Evolutionary conservation across 2,329 filamentous ascomycete species (phyloP).

Genomic region (Penicillium thymicola): DNA sequence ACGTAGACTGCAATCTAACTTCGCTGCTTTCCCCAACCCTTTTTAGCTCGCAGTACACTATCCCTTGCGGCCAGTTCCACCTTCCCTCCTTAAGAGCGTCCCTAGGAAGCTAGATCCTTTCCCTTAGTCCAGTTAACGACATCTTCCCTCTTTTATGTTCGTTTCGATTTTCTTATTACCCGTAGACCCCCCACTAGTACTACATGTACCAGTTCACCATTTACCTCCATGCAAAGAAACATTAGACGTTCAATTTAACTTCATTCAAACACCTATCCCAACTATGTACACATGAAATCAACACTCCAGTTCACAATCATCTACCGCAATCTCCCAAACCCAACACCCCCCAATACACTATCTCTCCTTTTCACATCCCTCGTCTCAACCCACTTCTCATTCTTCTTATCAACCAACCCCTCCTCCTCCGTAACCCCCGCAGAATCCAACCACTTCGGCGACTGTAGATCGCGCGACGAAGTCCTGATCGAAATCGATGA

Average conservation of each 20-base stretch:
- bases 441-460: constrained; percentile 14
- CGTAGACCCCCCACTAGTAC: accelerated
- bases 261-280: not conserved
- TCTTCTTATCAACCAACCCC: constrained; percentile 8
- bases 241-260: not conserved
- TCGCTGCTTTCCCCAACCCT: accelerated
- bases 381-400: constrained; percentile 17
- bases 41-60: accelerated
- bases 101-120: too few species aligned
- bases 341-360: constrained; percentile 9
- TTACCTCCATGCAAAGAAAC: not conserved
- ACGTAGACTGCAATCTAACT: accelerated
- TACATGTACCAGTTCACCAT: too few species aligned
- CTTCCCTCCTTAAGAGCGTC: not conserved
- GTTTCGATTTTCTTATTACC: not conserved
- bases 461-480: not conserved
- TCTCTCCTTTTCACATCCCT: constrained; percentile 2
- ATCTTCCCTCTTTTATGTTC: too few species aligned
- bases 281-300: not conserved
- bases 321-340: constrained; percentile 2
- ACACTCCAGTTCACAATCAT: not conserved
- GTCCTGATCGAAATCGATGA: constrained; percentile 14
- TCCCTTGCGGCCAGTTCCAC: not conserved
- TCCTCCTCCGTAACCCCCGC: constrained; percentile 13
- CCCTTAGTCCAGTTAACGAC: not conserved